Conservation (phyloP, 2,329 filamentous ascomycete species). For the Microdochium nivale region DNA sequence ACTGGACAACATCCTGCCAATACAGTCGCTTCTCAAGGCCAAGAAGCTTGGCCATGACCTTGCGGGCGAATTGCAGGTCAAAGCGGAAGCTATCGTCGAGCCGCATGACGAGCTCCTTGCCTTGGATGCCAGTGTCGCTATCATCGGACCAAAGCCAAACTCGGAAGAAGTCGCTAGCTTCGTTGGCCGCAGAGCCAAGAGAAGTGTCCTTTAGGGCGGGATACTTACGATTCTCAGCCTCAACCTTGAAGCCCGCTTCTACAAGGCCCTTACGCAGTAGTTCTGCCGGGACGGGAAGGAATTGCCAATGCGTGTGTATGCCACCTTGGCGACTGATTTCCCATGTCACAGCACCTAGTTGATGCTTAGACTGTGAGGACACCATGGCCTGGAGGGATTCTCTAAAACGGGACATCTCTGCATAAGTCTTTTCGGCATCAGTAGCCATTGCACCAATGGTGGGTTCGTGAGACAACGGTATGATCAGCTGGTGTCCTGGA, state of each 20-base stretch:
- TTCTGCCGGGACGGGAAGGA: slow-evolving; percentile 65
- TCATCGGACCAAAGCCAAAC: slow-evolving; percentile 68
- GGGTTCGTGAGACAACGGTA: slow-evolving; percentile 74
- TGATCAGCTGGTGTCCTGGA: slow-evolving; percentile 83
- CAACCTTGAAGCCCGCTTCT: slow-evolving; percentile 80
- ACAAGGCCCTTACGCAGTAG: slow-evolving; percentile 66
- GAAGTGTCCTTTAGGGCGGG: slow-evolving; percentile 41
- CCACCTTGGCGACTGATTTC: slow-evolving; percentile 78
- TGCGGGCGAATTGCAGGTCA: slow-evolving; percentile 82
- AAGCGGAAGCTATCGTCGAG: slow-evolving; percentile 68
- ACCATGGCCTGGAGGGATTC: slow-evolving; percentile 74
- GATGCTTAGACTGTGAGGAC: slow-evolving; percentile 37
- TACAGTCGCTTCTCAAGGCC: slow-evolving; percentile 68
- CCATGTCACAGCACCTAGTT: slow-evolving; percentile 80
- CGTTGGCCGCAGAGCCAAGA: slow-evolving; percentile 40
- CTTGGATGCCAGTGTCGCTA: slow-evolving; percentile 45
- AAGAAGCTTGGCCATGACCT: slow-evolving; percentile 81
- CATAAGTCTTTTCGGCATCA: slow-evolving; percentile 52
- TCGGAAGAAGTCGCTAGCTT: slow-evolving; percentile 64
- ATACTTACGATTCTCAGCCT: slow-evolving; percentile 66
- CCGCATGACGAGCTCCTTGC: slow-evolving; percentile 66
- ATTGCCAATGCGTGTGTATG: slow-evolving; percentile 91
- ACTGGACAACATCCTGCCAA: slow-evolving; percentile 81
- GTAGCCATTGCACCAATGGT: slow-evolving; percentile 62
- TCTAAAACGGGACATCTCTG: slow-evolving; percentile 79